Conservation (phyloP, 179 eudicot species). For the Silene coronaria region DNA sequence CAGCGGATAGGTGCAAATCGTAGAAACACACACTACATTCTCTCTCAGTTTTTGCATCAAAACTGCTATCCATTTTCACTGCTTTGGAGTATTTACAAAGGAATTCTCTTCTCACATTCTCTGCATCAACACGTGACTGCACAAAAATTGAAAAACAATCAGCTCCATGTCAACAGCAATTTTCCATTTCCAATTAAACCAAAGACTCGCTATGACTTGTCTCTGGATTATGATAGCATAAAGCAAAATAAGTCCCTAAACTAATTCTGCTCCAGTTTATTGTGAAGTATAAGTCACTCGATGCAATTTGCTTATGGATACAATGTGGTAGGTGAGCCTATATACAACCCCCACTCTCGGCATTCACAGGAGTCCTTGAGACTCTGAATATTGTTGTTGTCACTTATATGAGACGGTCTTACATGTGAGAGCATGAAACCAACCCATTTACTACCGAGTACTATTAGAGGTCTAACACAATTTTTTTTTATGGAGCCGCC, state of each 20-base stretch:
- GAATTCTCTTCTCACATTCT: slow-evolving; percentile 68
- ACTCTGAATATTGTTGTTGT: no score
- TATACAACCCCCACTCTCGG: no score
- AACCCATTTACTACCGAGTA: no score
- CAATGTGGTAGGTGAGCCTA: not conserved
- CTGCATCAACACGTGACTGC: slow-evolving; percentile 81
- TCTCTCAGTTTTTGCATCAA: slow-evolving; percentile 85
- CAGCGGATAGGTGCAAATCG: slow-evolving; percentile 91
- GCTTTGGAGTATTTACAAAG: slow-evolving; percentile 66
- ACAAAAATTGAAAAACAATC: not conserved
- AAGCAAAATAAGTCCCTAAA: not conserved
- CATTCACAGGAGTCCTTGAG: no score
- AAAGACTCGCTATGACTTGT: not conserved
- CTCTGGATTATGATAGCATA: not conserved
- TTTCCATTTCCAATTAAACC: not conserved
- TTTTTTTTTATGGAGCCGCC: no score
- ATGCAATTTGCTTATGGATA: not conserved
- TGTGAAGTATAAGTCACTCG: not conserved
- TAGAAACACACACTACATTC: slow-evolving; percentile 84
- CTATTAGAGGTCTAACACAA: no score
- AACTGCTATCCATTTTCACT: slow-evolving; percentile 78
- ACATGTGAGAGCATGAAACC: no score
- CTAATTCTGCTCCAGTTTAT: not conserved
- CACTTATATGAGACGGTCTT: no score
- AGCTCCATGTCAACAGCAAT: not conserved